These are phyloP conservation scores for Gossypium davidsonii DNA, from an alignment of 441 rosid genomes.

Conservation along the genomic window DNA sequence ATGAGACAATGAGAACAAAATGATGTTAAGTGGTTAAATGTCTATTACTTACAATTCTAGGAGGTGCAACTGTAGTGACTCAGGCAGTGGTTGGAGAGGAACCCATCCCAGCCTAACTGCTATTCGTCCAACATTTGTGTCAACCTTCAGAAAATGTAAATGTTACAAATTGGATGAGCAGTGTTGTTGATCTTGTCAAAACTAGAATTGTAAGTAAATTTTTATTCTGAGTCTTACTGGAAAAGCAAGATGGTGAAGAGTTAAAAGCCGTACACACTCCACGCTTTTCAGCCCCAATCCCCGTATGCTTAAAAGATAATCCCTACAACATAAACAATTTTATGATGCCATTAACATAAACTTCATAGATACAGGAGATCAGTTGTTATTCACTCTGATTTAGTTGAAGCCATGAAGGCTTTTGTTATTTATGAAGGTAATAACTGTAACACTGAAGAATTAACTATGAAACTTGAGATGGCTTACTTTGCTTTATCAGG, in stretches of 20 bases:
- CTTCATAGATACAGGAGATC: background rate
- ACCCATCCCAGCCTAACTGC: slow-evolving; percentile 99
- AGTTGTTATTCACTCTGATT: background rate
- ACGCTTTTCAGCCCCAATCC: slow-evolving; percentile 97
- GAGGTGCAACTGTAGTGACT: slow-evolving; percentile 88
- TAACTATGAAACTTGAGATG: slow-evolving; percentile 11
- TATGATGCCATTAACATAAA: background rate
- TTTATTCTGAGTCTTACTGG: slow-evolving; percentile 55
- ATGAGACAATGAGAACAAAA: background rate
- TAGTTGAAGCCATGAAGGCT: background rate
- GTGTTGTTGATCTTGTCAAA: slow-evolving; percentile 16
- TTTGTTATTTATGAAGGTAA: slow-evolving; percentile 10
- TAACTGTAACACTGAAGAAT: slow-evolving; percentile 6
- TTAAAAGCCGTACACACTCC: slow-evolving; percentile 90
- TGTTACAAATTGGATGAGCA: slow-evolving; percentile 1
- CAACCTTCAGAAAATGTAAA: slow-evolving; percentile 59
- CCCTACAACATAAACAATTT: slow-evolving; percentile 45
- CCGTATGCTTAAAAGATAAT: slow-evolving; percentile 74
- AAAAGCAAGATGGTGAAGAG: slow-evolving; percentile 93
- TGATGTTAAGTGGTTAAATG: slow-evolving; percentile 12
- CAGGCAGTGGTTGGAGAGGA: slow-evolving; percentile 94
- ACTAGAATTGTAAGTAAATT: slow-evolving; percentile 16
- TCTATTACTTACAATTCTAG: slow-evolving; percentile 70
- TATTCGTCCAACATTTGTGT: slow-evolving; percentile 95
- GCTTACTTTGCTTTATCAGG: slow-evolving; percentile 82